Evolutionary conservation across 2,329 filamentous ascomycete species (phyloP), one percentile per base, ranked within the genome.

Genomic region (Monilinia fructigena): DNA sequence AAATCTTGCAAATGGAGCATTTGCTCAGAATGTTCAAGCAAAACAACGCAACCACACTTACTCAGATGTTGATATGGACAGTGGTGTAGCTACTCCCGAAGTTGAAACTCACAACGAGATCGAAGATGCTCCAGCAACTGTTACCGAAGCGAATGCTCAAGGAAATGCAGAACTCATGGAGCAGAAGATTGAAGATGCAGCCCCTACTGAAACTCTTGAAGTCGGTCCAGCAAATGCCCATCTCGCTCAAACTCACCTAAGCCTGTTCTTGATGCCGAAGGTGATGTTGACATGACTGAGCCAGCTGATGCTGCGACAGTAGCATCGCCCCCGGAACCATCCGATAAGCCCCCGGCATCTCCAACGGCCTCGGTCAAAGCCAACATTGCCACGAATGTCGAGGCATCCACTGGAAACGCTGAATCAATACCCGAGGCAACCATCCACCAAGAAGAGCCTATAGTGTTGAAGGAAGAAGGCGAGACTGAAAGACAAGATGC

Each of bases 1-100:
- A 78, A 85, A 85, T 53, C 82, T 82, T 53, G 83, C 85, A 48
- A 92, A 95, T 71, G 94, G 93, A 20, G 84, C 93, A 52, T 74
- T 73, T 56, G 78, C 77, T 45, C 77, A 78, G 42, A 82, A 80
- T 40, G 82, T 79, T 38, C 80, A 78, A 65, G 81, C 81, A 70
- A 82, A 82, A 23, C 80, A 80, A 26, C 80, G 84, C 59, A 85
- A 88, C 67, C 86, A 89, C 66, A 84, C 84, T 77, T 79, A 79
- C 18, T 72, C 72, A 28, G 83, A 84, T 71, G 80, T 82, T 38
- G 84, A 83, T 31, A 76, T 81, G 66, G 81, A 85, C 48, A 85
- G 82, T 70, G 83, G 80, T 38, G 76, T 81, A 58, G 80, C 74
- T 60, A 84, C 80, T 67, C 72, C 75, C 11, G 73, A 75, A 52